phyloP scores from a whole-genome alignment of 305 asterid genomes.

The Withania somnifera region DNA sequence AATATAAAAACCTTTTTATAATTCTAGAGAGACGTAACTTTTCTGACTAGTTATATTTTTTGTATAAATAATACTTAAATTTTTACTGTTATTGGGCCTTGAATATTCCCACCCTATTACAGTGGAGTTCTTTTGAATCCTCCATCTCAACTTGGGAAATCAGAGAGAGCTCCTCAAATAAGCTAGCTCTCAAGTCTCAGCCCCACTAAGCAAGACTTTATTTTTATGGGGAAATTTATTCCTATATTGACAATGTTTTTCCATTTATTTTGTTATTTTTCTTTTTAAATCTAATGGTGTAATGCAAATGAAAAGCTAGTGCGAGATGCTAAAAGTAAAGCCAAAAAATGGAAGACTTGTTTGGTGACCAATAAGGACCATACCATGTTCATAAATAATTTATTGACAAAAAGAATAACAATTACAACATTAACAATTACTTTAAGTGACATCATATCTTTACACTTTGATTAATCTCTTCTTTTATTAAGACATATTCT shows the following conservation, averaged over 20 bases:
- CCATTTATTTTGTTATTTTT: too few relatives aligned
- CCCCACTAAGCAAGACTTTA: neutral
- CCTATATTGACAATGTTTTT: neutral
- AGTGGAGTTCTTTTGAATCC: too few relatives aligned
- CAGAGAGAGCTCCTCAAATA: neutral
- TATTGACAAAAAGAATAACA: neutral
- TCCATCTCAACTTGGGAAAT: neutral
- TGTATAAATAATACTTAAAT: too few relatives aligned
- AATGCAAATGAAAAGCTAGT: neutral
- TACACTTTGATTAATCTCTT: neutral
- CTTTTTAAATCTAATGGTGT: too few relatives aligned
- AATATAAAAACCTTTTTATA: too few relatives aligned
- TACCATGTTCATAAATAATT: neutral
- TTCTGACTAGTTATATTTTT: too few relatives aligned
- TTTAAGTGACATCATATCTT: slow-evolving; percentile 1
- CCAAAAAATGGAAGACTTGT: neutral
- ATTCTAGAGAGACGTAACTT: too few relatives aligned
- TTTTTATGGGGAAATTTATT: too few relatives aligned
- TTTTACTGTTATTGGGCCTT: too few relatives aligned
- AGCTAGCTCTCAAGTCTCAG: neutral
- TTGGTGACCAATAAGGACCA: neutral
- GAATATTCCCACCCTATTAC: neutral
- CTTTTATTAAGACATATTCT: neutral
- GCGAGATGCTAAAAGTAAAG: neutral
- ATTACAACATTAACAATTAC: too few relatives aligned